These are phyloP conservation scores for Ceratocystis harringtonii DNA, from an alignment of 2,329 filamentous ascomycete genomes.

Conservation along the genomic window DNA sequence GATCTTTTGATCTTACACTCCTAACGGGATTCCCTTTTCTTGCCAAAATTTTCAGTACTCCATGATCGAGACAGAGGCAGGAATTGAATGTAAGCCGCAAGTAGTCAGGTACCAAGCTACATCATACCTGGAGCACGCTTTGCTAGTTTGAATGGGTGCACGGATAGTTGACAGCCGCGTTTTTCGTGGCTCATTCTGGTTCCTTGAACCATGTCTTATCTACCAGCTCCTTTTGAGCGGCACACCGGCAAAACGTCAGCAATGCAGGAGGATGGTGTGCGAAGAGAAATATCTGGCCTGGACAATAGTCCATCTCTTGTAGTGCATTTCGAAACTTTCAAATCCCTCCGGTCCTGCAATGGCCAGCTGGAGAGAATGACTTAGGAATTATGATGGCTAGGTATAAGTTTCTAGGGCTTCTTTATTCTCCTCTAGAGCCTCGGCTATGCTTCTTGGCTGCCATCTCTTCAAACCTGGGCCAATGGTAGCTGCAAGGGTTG, in stretches of 20 bases:
- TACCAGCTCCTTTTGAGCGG: neutral
- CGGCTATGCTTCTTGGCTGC: too few species aligned
- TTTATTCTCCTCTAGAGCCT: too few species aligned
- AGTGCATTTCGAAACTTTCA: neutral
- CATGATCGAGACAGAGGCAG: too few species aligned
- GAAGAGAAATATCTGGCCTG: neutral
- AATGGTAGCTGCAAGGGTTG: neutral
- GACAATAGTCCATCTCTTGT: neutral
- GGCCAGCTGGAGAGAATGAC: neutral
- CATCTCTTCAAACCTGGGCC: neutral
- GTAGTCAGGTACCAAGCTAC: neutral
- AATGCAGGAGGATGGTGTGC: neutral
- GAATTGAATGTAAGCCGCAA: too few species aligned
- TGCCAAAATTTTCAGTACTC: too few species aligned
- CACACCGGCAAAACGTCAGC: neutral
- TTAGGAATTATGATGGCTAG: neutral
- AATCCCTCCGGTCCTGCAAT: neutral
- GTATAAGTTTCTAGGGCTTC: neutral
- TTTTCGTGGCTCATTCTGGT: neutral
- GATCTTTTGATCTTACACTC: too few species aligned
- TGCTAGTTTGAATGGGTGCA: neutral
- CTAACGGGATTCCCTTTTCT: too few species aligned
- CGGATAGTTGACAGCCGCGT: neutral
- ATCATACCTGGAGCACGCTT: neutral
- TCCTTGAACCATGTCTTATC: neutral